A percentile compares a stretch with the other conserved stretches of the same genome.
Conservation (phyloP, 2,329 filamentous ascomycete species). For the Fusarium verticillioides region DNA sequence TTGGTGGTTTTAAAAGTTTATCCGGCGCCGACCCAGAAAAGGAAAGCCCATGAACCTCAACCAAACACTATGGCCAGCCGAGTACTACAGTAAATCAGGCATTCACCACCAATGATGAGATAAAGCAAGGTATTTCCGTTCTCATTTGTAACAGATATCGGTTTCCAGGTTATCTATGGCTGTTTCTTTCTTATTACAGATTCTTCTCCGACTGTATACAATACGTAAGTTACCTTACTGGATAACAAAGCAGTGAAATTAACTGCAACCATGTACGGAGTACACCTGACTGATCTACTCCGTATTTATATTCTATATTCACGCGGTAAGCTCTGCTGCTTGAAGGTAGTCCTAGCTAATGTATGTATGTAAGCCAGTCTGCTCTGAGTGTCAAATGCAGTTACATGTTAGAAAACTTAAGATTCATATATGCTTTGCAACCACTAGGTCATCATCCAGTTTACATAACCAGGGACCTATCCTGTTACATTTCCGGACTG, state of each 20-base stretch:
- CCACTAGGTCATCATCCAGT: not conserved
- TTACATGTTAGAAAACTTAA: no score
- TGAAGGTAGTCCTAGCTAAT: not conserved
- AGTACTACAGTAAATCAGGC: not conserved
- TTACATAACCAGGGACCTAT: not conserved
- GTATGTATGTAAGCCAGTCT: not conserved
- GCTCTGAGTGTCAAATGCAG: not conserved
- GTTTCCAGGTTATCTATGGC: not conserved
- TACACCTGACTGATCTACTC: not conserved
- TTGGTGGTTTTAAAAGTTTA: constrained; percentile 13
- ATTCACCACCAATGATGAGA: not conserved
- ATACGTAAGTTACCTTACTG: not conserved
- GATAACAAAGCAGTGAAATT: not conserved
- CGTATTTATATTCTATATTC: not conserved
- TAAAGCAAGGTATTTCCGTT: not conserved
- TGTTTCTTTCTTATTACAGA: not conserved
- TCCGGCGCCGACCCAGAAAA: constrained; percentile 13
- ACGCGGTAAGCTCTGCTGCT: not conserved
- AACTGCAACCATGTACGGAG: not conserved
- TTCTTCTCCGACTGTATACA: not conserved
- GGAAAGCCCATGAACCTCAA: constrained; percentile 5
- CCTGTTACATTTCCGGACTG: constrained; percentile 14
- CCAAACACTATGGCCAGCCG: not conserved
- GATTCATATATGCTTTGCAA: not conserved
- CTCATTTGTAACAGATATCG: not conserved